Evolutionary conservation across 306 rosid genomes (phyloP), one percentile per base, ranked within the genome.

Genomic region (Canavalia gladiata): DNA sequence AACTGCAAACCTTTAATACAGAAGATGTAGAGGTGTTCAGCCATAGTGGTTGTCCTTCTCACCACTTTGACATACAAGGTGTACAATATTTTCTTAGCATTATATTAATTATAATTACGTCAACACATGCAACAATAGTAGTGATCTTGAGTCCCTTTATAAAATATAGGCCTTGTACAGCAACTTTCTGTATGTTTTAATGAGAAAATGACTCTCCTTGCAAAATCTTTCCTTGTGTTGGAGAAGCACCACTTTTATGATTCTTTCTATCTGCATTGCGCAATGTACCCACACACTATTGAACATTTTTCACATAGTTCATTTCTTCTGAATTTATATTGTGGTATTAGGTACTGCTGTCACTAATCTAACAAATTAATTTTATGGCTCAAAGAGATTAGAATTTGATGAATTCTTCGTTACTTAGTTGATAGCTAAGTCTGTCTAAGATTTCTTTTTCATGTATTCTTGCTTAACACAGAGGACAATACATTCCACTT

Each of bases 11-110:
- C 68, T 12, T 56, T 71, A 49, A 3, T 59, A 67, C 25, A 49
- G 65, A n/a, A 54, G 60, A 76, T 72, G 60, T 43, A 75, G 84
- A 77, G 47, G 58, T 50, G 75, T 81, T 76, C 76, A 82, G 89
- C 74, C 76, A 29, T 57, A 77, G 71, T 31, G 39, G 77, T 76
- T 60, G 51, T n/a, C 54, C 58, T 76, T 75, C 75, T 65, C 67
- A 82, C 25, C 47, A 39, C 86, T 37, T 46, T 50, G 70, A 78
- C 69, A 73, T 57, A 52, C 88, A 74, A 84, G 83, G 87, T 89
- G 64, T 62, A 47, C 64, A 68, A 68, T 28, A 64, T 45, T 72
- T 82, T 78, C 75, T 57, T 84, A 37, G 55, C 75, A 59, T 64
- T 18, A 5, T 50, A 46, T 68, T 68, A 58, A 11, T 60, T 73